Base-by-base conservation (phyloP, 371 early-diverging fungal species). In the Lichtheimia ornata region DNA sequence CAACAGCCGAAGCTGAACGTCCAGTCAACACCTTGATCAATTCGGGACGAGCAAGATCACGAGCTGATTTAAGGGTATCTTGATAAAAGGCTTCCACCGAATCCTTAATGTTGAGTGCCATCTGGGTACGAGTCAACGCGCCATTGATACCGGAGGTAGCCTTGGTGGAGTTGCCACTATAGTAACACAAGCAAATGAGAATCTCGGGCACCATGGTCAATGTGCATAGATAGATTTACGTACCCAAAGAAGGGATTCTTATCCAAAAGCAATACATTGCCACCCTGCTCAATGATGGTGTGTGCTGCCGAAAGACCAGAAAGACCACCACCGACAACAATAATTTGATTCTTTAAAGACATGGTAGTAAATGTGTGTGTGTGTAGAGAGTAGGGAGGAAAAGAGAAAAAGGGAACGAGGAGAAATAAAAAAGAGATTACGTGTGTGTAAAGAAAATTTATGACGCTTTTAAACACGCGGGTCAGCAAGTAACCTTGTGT, bases 121-220 rank as follows among this genome's bases (percentile, higher is more conserved):
- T 75, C 54, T 89, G 90, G 20, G 95, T 93, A 61, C 83, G 86
- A 35, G 98, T 97, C 52, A 89, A 80, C 35, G 93, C 96, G 50
- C 96, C 96, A 82, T 97, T 97, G 77, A 97, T 97, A 63, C 97
- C 97, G 3, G 96, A 96, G 5, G 97, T 95, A n/a, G 97, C 97
- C 84, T 97, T 97, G 66, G 96, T 91, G 15, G 90, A 89, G 79
- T 94, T 94, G 50, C 97, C 97, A 55, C 94, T 80, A 53, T 30
- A 50, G 50, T 62, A 20, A 45, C 42, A 63, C 63, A 52, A 53
- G 22, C 35, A 58, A 30, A 50, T 24, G 25, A 44, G 57, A 40
- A 56, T 41, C 25, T 45, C 57, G 57, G 57, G 5, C 15, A 13
- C 11, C 47, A 47, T 18, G 47, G 25, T 24, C 27, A 20, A 61